Evolutionary conservation across 306 rosid species (phyloP).

Genomic region (barrel medic (Medicago truncatula)): MtrunA17r5.0-ANR NC_053045.1:46644501-46645000

Average conservation of each 20-base stretch:
- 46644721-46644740: background rate
- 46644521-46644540: background rate
- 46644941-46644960: slow-evolving; percentile 33
- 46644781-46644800: background rate
- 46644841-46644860: slow-evolving; percentile 30
- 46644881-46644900: background rate
- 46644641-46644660: too few species aligned
- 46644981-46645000: slow-evolving; percentile 10
- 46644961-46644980: background rate
- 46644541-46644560: background rate
- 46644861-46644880: slow-evolving; percentile 22
- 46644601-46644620: too few species aligned
- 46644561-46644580: background rate
- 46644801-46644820: slow-evolving; percentile 8
- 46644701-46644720: background rate
- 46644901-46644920: slow-evolving; percentile 6
- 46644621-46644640: too few species aligned
- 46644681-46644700: background rate
- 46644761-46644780: background rate
- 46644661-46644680: background rate
- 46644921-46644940: background rate
- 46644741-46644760: slow-evolving; percentile 18
- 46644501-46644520: background rate
- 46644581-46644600: background rate
- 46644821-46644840: slow-evolving; percentile 35